Base-by-base conservation (phyloP, 768 basidiomycete species). In the Amanita rubescens region DNA sequence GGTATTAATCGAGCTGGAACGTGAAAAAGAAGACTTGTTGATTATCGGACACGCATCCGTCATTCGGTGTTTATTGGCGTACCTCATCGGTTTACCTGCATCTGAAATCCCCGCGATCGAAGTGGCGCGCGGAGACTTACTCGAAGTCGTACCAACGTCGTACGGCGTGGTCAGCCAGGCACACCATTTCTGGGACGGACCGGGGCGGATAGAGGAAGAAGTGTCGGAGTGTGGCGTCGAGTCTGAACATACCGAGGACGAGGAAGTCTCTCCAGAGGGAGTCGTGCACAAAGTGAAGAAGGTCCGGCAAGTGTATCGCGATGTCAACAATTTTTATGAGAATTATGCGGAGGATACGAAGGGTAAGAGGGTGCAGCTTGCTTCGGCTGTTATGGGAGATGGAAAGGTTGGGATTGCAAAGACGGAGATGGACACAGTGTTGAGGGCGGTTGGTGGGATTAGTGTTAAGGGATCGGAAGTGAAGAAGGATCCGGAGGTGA, bases 11-110 rank as follows among this genome's bases (percentile, higher is more conserved):
- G 96, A 99, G 67, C 76, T 98, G 15, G 96, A 98, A 70, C 81
- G 94, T 50, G 88, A 93, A 67, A 84, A 88, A 62, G 92, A 96
- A 62, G 96, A 98, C 69, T 73, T 99, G 4, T 76, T 99, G 35
- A 97, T 99, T 68, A 91, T 98, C 60, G 94, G 93, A 1, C 94
- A 97, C 65, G 92, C 94, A 14, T 95, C 93, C 37, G 96, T 98
- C 65, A 96, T 98, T 62, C 85, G 96, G 15, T 99, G 96, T 71
- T 76, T 99, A 54, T 80, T 97, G 42, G 87, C 94, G 2, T 93
- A 93, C 67, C 84, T 93, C 60, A 92, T 93, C 59, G 96, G 96
- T 5, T 75, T 98, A 3, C 92, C 94, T 5, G 92, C 95, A 0
- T 87, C 87, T 24, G 96, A 99, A 66, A 96, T 99, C 42, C 96